Evolutionary conservation across 805 yeast species (phyloP).

Genomic region (Suhomyces sp.): DNA sequence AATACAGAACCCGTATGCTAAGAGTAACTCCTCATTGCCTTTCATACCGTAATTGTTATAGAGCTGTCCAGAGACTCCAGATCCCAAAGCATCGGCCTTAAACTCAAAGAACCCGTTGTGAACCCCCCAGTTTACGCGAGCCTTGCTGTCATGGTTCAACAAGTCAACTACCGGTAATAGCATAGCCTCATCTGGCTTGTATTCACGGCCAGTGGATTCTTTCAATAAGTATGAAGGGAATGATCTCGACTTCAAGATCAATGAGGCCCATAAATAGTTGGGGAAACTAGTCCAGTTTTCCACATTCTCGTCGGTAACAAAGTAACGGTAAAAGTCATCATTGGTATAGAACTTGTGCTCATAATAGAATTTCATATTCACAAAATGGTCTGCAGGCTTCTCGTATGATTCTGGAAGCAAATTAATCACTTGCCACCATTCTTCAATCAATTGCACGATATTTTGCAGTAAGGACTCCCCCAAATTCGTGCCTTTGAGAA

Average conservation of each 20-base stretch:
- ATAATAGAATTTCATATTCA: conserved; percentile 45
- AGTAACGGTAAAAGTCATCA: conserved; percentile 32
- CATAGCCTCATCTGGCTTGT: conserved; percentile 54
- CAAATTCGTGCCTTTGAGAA: conserved; percentile 69
- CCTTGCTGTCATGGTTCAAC: conserved; percentile 65
- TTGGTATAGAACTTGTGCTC: conserved; percentile 41
- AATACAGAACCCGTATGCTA: conserved; percentile 79
- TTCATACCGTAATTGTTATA: conserved; percentile 86
- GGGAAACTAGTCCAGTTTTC: conserved; percentile 63
- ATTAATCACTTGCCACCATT: conserved; percentile 53
- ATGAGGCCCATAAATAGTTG: conserved; percentile 73
- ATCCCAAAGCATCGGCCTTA: conserved; percentile 33
- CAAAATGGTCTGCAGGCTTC: conserved; percentile 34
- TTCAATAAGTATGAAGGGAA: conserved; percentile 71
- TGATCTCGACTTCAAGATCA: conserved; percentile 72
- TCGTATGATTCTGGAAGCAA: conserved; percentile 28
- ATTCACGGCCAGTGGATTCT: conserved; percentile 26
- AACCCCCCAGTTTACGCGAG: conserved; percentile 64
- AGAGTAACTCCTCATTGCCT: conserved; percentile 76
- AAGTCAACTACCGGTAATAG: conserved; percentile 77
- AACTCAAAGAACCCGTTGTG: conserved; percentile 39
- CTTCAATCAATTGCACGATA: conserved; percentile 48
- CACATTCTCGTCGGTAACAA: conserved; percentile 16
- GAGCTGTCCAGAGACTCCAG: conserved; percentile 42
- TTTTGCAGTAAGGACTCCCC: conserved; percentile 53